phyloP scores from a whole-genome alignment of 2,329 filamentous ascomycete species.

The Colletotrichum neosansevieriae region DNA sequence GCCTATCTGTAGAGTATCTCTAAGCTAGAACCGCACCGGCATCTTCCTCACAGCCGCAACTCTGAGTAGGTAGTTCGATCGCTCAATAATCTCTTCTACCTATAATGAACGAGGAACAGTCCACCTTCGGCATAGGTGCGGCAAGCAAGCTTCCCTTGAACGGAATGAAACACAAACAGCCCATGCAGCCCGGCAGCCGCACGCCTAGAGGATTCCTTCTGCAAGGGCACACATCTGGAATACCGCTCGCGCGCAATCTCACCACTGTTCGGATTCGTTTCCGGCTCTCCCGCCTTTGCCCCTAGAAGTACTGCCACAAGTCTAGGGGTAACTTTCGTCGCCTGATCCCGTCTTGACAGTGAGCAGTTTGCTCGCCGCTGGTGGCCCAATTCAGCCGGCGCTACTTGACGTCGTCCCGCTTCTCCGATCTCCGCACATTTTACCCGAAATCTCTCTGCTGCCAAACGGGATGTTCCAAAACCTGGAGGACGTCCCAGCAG shows the following conservation, averaged over 20 bases:
- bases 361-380: not conserved
- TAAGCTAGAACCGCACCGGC: not conserved
- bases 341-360: not conserved
- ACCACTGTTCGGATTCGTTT: slow-evolving; percentile 18
- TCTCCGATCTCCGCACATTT: slow-evolving; percentile 44
- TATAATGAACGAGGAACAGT: not conserved
- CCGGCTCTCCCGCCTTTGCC: slow-evolving; percentile 9
- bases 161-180: slow-evolving; percentile 23
- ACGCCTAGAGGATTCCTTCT: slow-evolving; percentile 2
- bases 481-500: slow-evolving; percentile 1
- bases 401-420: slow-evolving; percentile 41
- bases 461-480: not conserved
- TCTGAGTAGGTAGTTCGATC: too few species aligned
- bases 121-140: not conserved
- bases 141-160: slow-evolving; percentile 20
- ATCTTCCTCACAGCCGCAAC: not conserved
- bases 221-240: slow-evolving; percentile 26
- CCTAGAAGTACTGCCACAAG: not conserved
- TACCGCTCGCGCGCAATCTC: not conserved
- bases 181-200: slow-evolving; percentile 21
- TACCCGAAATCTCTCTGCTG: slow-evolving; percentile 37
- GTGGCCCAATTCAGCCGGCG: slow-evolving; percentile 15
- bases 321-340: not conserved
- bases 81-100: not conserved
- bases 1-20: slow-evolving; percentile 12